A percentile compares a stretch with the other conserved stretches of the same genome.
These are phyloP conservation scores for Phytophthora fragariae DNA, from an alignment of 352 stramenopile genomes.

Conservation along the genomic window DNA sequence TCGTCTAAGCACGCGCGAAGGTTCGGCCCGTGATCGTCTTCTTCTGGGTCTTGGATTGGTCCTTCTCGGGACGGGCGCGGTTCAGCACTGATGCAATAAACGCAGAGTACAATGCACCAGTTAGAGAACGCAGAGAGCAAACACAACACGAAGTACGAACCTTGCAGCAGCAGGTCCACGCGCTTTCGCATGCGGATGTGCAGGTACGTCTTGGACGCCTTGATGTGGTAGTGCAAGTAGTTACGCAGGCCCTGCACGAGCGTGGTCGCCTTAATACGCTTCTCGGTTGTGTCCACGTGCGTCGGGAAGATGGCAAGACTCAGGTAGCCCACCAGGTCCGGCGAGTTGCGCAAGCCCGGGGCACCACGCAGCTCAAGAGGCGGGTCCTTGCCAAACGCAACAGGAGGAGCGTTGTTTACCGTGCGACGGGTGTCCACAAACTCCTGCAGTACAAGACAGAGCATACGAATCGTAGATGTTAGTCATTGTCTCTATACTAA, in stretches of 20 bases:
- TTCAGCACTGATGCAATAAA: conserved; percentile 79
- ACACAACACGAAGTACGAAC: conserved; percentile 34
- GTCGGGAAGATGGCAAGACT: conserved; percentile 90
- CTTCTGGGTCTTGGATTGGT: conserved; percentile 89
- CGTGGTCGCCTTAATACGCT: conserved; percentile 90
- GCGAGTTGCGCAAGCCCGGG: conserved; percentile 59
- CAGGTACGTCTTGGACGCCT: conserved; percentile 96
- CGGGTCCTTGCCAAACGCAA: conserved; percentile 91
- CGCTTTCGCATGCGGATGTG: conserved; percentile 96
- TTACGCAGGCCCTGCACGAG: conserved; percentile 91
- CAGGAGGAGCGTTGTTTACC: conserved; percentile 95
- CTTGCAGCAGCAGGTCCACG: conserved; percentile 92
- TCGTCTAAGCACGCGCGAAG: conserved; percentile 78
- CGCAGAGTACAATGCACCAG: conserved; percentile 1
- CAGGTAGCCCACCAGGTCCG: conserved; percentile 91
- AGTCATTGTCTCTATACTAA: background rate
- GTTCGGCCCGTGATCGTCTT: conserved; percentile 94
- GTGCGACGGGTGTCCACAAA: conserved; percentile 93
- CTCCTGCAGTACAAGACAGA: conserved; percentile 57
- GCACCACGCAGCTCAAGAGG: conserved; percentile 87
- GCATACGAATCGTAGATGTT: background rate
- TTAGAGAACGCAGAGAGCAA: conserved; percentile 5
- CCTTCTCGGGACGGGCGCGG: conserved; percentile 89
- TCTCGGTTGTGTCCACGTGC: conserved; percentile 89
- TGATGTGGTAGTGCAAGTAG: conserved; percentile 98